Evolutionary conservation across 1,139 yeast species (phyloP), one percentile per base, ranked within the genome.

Genomic region (Kodamaea alishanica): DNA sequence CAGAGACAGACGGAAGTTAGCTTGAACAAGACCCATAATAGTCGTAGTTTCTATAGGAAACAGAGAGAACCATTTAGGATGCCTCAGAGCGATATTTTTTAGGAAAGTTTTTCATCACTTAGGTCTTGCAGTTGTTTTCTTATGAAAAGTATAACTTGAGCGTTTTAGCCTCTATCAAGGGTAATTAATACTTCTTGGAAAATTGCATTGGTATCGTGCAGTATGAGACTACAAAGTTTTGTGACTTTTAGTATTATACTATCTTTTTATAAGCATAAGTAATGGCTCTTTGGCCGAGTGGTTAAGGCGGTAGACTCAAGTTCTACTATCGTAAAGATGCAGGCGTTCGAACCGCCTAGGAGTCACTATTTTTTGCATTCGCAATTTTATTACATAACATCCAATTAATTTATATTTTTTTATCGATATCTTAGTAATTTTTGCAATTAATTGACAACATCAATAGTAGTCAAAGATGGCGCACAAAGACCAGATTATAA

Each of bases 401-500:
- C 27, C 24, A 22, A 22, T 24, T 9, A 15, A 15, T 15, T 15
- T 15, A 4, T 15, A 15, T 1, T 7, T 9, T 26, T 7, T 9
- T 8, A 11, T 9, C 10, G 10, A 11, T 27, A 15, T 23, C 33
- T 20, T 31, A 12, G 24, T 9, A 6, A 15, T 8, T 8, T 30
- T 26, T 31, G 15, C 6, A 9, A 7, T 9, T 8, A 10, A 20
- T 8, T 24, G 24, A 6, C 26, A 15, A 23, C 8, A 15, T 8
- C 20, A 15, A 15, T 15, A 15, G 20, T 15, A 20, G n/a, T 25
- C 38, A 22, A 31, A 15, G 20, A 15, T 15, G 20, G 20, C 20
- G 4, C 20, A 15, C 3, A 15, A 15, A 15, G 56, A 60, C 31
- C 72, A 72, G 10, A 73, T 77, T 3, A 84, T 88, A 34, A 67